Base-by-base conservation (phyloP, 345 rosid species). In the Noccaea caerulescens region DNA sequence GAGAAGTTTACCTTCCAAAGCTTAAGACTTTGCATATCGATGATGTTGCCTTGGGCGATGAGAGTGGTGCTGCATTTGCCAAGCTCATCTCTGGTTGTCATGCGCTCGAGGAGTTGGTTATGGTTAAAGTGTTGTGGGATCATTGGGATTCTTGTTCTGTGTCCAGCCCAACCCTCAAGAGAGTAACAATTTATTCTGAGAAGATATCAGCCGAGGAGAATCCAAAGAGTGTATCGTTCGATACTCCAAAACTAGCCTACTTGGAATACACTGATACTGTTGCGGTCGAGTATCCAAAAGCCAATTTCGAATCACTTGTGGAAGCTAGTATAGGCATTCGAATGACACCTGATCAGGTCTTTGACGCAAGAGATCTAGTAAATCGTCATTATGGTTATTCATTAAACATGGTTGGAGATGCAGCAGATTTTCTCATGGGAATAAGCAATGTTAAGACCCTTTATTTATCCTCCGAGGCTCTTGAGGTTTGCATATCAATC, bases 371-470 rank as follows among this genome's bases (percentile, higher is more conserved):
- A 71, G 60, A 60, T 60, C 14, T 12, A 23, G 33, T 27, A 10
- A 16, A 70, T 27, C 5, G 58, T 10, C 73, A 58, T 69, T 10
- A 38, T 32, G 73, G 73, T 10, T 70, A 59, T 59, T 7, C 1
- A n/a, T 3, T 1, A 16, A 11, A 27, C 0, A 49, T 37, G 47
- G 49, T 4, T 2, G 64, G 3, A 1, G 16, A 51, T 60, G 68
- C 38, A 51, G 6, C 25, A 12, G 68, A 42, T 12, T 52, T 61
- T 71, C 36, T 71, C 11, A 3, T 0, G 54, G 75, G 62, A n/a
- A 51, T 71, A 42, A 16, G 68, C 51, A 42, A 71, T 71, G 75
- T 71, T 32, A 61, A 42, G 59, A 71, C 12, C 36, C 45, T 71
- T 18, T 52, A 71, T 54, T 45, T 71, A 42, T 61, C 68, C 1